Conservation (phyloP, 768 basidiomycete species). For the Leccinum boreale region DNA sequence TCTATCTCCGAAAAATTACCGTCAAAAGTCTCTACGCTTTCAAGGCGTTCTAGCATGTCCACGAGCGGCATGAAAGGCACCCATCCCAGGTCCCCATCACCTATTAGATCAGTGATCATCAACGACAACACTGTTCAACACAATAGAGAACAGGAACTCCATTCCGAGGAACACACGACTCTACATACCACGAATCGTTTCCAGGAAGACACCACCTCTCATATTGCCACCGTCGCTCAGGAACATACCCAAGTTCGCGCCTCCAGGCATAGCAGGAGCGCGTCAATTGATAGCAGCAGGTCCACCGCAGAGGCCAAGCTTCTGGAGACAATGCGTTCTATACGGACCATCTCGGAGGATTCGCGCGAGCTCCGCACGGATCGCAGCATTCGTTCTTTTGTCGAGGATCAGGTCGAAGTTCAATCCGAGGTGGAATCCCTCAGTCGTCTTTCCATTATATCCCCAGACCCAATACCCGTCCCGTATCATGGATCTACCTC, state of each 20-base stretch:
- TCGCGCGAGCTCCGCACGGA: conserved; percentile 20
- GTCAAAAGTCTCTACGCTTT: conserved; percentile 5
- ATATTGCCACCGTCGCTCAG: conserved; percentile 1
- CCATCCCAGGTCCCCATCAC: conserved; percentile 9
- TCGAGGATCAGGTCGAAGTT: conserved; percentile 17
- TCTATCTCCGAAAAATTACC: conserved; percentile 21
- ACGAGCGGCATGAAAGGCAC: conserved; percentile 2
- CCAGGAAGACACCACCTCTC: conserved; percentile 16
- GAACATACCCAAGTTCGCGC: conserved; percentile 14
- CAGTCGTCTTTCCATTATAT: conserved; percentile 30
- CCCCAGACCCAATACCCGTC: conserved; percentile 44
- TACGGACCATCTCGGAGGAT: conserved; percentile 29
- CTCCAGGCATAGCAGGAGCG: conserved; percentile 9
- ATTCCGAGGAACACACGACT: conserved; percentile 17
- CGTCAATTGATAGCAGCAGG: conserved; percentile 16
- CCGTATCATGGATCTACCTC: conserved; percentile 41
- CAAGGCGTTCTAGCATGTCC: conserved; percentile 21
- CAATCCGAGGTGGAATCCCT: conserved; percentile 25
- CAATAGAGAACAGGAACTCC: conserved; percentile 11
- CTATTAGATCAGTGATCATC: conserved; percentile 8
- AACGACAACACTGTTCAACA: conserved; percentile 11
- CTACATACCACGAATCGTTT: conserved; percentile 8
- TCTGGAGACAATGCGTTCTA: conserved; percentile 27
- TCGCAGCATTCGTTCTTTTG: conserved; percentile 12
- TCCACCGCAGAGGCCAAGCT: conserved; percentile 14